Evolutionary conservation across 805 yeast species (phyloP).

Genomic region (Wickerhamomyces sydowiorum): DNA sequence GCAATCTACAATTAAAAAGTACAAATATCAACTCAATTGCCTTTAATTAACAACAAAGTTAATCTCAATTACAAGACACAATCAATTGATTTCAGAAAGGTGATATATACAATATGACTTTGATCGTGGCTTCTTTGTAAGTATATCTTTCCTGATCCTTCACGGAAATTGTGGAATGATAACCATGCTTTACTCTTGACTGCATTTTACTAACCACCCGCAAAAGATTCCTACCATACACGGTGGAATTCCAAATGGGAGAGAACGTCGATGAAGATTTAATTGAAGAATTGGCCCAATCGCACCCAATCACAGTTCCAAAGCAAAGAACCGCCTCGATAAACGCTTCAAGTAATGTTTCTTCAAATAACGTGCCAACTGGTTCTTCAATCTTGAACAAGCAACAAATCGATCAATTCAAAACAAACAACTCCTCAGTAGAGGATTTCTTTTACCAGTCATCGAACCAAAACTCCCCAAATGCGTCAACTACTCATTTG

Average conservation of each 20-base stretch:
- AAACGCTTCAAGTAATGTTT: conserved; percentile 4
- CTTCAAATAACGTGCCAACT: too few species aligned
- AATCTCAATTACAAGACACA: too few species aligned
- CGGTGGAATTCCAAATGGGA: conserved; percentile 53
- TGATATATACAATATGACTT: conserved; percentile 48
- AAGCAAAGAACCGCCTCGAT: conserved; percentile 6
- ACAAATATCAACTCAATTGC: too few species aligned
- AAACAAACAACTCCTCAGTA: conserved; percentile 15
- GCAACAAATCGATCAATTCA: conserved; percentile 1
- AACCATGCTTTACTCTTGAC: neutral
- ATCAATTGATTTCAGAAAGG: too few species aligned
- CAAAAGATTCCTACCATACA: conserved; percentile 59
- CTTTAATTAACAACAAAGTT: too few species aligned
- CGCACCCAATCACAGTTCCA: conserved; percentile 16
- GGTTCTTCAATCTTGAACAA: conserved; percentile 3
- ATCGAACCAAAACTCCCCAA: conserved; percentile 4
- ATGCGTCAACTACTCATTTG: conserved; percentile 1
- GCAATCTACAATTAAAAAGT: too few species aligned
- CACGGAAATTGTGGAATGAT: neutral
- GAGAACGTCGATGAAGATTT: conserved; percentile 18
- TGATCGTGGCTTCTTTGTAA: conserved; percentile 65
- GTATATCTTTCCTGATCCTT: conserved; percentile 28
- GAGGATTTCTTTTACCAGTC: conserved; percentile 21
- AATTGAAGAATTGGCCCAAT: conserved; percentile 26
- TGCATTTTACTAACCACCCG: neutral